These are phyloP conservation scores for Barbarea vulgaris DNA, from an alignment of 345 rosid species.

Conservation along the genomic window DNA sequence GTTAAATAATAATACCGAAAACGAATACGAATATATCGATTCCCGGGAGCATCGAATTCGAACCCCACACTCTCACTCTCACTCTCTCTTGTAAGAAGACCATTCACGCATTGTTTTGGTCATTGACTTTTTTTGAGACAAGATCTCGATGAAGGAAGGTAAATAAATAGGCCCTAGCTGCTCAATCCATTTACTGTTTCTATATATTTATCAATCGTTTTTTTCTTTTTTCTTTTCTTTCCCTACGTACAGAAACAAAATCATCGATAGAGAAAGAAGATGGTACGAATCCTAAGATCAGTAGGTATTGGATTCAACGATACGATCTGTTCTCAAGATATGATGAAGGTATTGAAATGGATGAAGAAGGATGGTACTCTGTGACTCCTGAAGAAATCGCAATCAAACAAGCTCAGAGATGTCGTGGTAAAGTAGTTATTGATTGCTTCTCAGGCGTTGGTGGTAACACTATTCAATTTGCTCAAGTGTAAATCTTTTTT, in stretches of 20 bases:
- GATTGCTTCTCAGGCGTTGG: slow-evolving; percentile 59
- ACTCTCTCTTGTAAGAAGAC: no score
- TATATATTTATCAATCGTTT: no score
- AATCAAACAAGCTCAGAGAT: slow-evolving; percentile 46
- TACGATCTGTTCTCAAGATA: slow-evolving; percentile 51
- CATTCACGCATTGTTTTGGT: no score
- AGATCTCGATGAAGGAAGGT: no score
- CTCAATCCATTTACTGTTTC: no score
- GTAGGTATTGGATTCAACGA: slow-evolving; percentile 51
- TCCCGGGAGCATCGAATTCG: neutral
- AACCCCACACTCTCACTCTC: no score
- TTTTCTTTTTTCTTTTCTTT: no score
- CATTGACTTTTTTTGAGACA: no score
- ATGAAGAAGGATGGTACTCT: slow-evolving; percentile 59
- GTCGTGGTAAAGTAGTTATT: slow-evolving; percentile 45
- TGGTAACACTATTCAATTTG: slow-evolving; percentile 61
- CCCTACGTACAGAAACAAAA: no score
- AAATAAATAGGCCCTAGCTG: no score
- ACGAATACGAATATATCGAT: no score
- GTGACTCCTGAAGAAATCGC: slow-evolving; percentile 58
- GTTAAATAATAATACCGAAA: neutral
- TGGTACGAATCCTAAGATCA: slow-evolving; percentile 2
- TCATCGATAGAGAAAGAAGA: slow-evolving; percentile 8
- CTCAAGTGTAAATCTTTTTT: slow-evolving; percentile 40
- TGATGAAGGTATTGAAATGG: slow-evolving; percentile 50